Evolutionary conservation across 257 asterid species (phyloP).

Genomic region (Cruciata laevipes): DNA sequence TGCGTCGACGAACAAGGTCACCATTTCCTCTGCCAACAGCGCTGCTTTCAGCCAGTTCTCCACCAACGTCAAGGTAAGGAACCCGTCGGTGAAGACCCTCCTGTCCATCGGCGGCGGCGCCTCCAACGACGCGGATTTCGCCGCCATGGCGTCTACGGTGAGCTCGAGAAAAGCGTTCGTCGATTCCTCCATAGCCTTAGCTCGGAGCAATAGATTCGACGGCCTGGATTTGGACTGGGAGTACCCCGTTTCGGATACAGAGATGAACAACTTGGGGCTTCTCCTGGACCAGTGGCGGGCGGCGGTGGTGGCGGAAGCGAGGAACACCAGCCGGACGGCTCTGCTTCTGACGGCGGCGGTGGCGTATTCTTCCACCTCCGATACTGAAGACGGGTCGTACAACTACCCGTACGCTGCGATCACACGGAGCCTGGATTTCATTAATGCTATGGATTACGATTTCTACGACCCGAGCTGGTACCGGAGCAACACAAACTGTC

Average conservation of each 20-base stretch:
- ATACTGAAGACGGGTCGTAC: background rate
- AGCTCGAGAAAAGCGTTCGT: slow-evolving; percentile 33
- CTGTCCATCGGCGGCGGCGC: slow-evolving; percentile 45
- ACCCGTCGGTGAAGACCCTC: slow-evolving; percentile 36
- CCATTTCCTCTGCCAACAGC: slow-evolving; percentile 27
- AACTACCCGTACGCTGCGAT: slow-evolving; percentile 29
- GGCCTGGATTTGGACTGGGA: slow-evolving; percentile 52
- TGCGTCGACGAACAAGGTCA: slow-evolving; percentile 27
- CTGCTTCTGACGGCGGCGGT: slow-evolving; percentile 37
- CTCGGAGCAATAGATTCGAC: slow-evolving; percentile 29
- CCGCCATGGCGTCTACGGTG: slow-evolving; percentile 27
- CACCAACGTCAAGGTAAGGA: slow-evolving; percentile 25
- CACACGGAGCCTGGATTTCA: slow-evolving; percentile 31
- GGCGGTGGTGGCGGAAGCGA: slow-evolving; percentile 32
- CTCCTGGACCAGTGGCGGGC: slow-evolving; percentile 39
- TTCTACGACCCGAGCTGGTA: slow-evolving; percentile 37
- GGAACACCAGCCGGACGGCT: slow-evolving; percentile 12
- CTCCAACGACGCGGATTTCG: slow-evolving; percentile 36
- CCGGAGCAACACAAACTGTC: slow-evolving; percentile 29
- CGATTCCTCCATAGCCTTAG: slow-evolving; percentile 36
- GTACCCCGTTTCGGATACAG: slow-evolving; percentile 23
- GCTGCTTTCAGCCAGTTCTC: slow-evolving; percentile 37
- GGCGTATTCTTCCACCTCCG: slow-evolving; percentile 19
- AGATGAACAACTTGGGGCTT: slow-evolving; percentile 35
- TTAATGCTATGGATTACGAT: slow-evolving; percentile 46